Evolutionary conservation across 176 grass and related monocot species (phyloP), one percentile per base, ranked within the genome.

Genomic region (Hsuehochloa calcarea): DNA sequence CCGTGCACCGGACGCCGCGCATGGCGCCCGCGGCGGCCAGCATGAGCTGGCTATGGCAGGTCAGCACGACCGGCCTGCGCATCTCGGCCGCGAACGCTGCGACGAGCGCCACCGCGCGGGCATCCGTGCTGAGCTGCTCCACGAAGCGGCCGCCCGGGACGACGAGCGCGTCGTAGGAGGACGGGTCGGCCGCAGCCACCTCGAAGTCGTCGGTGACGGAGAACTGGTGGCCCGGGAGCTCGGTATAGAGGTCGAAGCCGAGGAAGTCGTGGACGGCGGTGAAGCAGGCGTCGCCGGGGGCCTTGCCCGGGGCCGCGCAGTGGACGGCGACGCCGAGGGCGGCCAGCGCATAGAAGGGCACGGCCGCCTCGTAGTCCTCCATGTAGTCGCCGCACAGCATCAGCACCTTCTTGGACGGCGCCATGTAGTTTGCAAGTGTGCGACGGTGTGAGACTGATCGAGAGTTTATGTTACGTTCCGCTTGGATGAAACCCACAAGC

Each of bases 351-450:
- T 86, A 87, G 25, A 86, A 61, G 11, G 88, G 84, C 45, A 90
- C 88, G 3, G 88, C 84, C 0, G 70, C 68, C 88, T 90, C 88
- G 70, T 87, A 86, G 84, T 90, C 88, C 79, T 90, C 88, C 88
- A 87, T 82, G 78, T 82, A 82, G 47, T 86, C 88, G 56, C 88
- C 77, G 84, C 83, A 82, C 56, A 90, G 39, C 40, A 86, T 52
- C 12, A 90, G 69, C 0, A 87, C 75, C 66, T 45, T 90, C 70
- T 61, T 81, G 43, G 12, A 6, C 25, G 56, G n/a, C 46, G 82
- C 64, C 77, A 85, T 45, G 40, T 8, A 41, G 40, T 41, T 7
- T 41, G 40, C 40, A 8, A 41, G 40, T 41, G 40, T 41, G 40
- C 40, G 40, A 41, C 40, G 8, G 40, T 41, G 40, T 41, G 40